phyloP scores from a whole-genome alignment of 176 grass and related monocot genomes.

The Avena eriantha region DNA sequence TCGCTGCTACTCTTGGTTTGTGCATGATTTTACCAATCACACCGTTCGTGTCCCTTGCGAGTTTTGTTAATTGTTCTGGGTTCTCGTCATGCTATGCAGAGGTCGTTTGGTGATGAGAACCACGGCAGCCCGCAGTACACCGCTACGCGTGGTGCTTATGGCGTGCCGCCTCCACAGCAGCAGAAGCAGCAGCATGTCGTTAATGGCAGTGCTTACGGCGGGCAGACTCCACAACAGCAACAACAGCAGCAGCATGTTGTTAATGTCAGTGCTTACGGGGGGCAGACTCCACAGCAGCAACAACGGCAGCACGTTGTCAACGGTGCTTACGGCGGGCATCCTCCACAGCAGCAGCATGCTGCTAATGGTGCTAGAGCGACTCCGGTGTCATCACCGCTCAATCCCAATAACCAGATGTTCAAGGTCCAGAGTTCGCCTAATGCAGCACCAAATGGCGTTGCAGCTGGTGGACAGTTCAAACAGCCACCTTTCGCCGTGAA shows the following conservation, averaged over 20 bases:
- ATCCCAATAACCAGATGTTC: constrained; percentile 55
- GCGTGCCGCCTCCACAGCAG: background rate
- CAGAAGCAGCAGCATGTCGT: constrained; percentile 34
- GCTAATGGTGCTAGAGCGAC: constrained; percentile 53
- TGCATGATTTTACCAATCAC: background rate
- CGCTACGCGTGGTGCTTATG: constrained; percentile 1
- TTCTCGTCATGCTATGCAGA: constrained; percentile 40
- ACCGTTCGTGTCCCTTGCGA: background rate
- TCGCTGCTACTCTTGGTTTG: background rate
- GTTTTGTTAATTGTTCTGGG: background rate
- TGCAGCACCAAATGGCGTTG: constrained; percentile 40
- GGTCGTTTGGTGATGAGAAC: constrained; percentile 42
- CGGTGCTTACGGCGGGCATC: constrained; percentile 19
- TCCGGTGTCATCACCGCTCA: constrained; percentile 59
- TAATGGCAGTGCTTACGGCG: constrained; percentile 38
- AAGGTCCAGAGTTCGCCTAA: constrained; percentile 62
- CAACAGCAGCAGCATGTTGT: background rate
- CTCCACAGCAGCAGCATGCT: constrained; percentile 27
- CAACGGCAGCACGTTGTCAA: constrained; percentile 35
- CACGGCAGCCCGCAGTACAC: constrained; percentile 39
- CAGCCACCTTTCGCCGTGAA: constrained; percentile 50
- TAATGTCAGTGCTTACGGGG: background rate
- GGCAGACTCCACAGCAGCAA: constrained; percentile 15
- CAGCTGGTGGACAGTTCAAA: constrained; percentile 36
- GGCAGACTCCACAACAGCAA: background rate